Conservation (phyloP, 495 filamentous ascomycete genomes). For the Hypoxylon lenormandii region DNA sequence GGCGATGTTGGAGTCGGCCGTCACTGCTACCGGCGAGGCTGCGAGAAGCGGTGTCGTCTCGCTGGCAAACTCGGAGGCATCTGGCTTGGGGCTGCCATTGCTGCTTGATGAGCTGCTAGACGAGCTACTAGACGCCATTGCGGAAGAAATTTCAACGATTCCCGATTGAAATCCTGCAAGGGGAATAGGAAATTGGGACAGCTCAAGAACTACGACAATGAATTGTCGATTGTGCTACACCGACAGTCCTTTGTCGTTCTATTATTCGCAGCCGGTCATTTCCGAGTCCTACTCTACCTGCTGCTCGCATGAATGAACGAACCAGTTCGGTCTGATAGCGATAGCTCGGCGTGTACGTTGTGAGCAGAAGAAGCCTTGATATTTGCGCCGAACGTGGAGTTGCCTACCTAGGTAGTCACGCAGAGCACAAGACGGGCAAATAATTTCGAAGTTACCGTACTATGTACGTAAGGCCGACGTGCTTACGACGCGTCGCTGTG, state of each 20-base stretch:
- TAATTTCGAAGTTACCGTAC: too few species aligned
- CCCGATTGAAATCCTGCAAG: not conserved
- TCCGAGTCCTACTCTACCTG: constrained; percentile 10
- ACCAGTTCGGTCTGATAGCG: constrained; percentile 4
- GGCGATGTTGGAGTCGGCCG: constrained; percentile 30
- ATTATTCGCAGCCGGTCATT: constrained; percentile 14
- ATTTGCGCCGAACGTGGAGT: not conserved
- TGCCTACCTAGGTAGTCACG: too few species aligned
- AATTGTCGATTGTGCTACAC: not conserved
- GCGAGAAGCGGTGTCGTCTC: constrained; percentile 57
- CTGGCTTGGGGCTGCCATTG: not conserved
- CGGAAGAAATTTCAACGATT: not conserved
- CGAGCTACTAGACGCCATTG: constrained; percentile 27
- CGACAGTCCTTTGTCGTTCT: constrained; percentile 3
- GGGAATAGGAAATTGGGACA: not conserved
- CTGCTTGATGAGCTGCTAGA: constrained; percentile 9
- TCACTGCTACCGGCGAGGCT: constrained; percentile 32
- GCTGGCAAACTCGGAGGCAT: constrained; percentile 20
- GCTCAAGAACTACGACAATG: not conserved
- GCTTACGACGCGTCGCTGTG: too few species aligned
- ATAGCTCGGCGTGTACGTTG: constrained; percentile 1
- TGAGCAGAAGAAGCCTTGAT: too few species aligned
- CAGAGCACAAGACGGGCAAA: too few species aligned
- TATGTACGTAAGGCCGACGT: too few species aligned
- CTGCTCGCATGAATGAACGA: too few species aligned